Conservation (phyloP, 2,329 filamentous ascomycete genomes). For the Trichoderma koningii region DNA sequence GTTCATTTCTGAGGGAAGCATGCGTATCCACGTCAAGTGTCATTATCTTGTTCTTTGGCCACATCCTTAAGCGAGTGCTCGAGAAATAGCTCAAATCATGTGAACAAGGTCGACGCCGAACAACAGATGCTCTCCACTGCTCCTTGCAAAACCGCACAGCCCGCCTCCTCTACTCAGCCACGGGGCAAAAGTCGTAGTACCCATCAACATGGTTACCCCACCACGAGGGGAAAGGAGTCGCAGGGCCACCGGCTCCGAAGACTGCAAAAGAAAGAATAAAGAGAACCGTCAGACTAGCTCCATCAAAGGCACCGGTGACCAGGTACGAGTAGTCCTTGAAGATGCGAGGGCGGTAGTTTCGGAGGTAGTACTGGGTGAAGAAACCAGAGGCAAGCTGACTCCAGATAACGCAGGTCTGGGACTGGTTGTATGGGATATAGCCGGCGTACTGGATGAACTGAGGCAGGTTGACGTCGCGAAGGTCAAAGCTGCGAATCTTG, state of each 20-base stretch:
- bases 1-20: neutral
- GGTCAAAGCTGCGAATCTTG: conserved; percentile 46
- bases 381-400: conserved; percentile 50
- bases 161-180: conserved; percentile 34
- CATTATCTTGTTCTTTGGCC: neutral
- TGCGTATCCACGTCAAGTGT: neutral
- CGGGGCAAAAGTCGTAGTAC: conserved; percentile 52
- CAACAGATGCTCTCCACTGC: neutral
- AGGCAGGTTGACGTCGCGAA: conserved; percentile 52
- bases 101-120: neutral
- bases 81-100: conserved; percentile 9
- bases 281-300: conserved; percentile 50
- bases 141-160: neutral
- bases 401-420: conserved; percentile 57
- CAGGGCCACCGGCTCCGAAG: conserved; percentile 51
- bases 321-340: conserved; percentile 59
- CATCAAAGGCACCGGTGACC: conserved; percentile 55
- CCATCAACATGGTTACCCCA: conserved; percentile 56
- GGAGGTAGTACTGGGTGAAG: conserved; percentile 54
- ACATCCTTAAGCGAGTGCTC: conserved; percentile 6
- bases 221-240: conserved; percentile 53
- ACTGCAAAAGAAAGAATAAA: conserved; percentile 60
- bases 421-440: conserved; percentile 56
- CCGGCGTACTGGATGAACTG: conserved; percentile 58
- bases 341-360: conserved; percentile 53